These are phyloP conservation scores for Arthroderma sp. DNA, from an alignment of 2,329 filamentous ascomycete species.

Conservation along the genomic window DNA sequence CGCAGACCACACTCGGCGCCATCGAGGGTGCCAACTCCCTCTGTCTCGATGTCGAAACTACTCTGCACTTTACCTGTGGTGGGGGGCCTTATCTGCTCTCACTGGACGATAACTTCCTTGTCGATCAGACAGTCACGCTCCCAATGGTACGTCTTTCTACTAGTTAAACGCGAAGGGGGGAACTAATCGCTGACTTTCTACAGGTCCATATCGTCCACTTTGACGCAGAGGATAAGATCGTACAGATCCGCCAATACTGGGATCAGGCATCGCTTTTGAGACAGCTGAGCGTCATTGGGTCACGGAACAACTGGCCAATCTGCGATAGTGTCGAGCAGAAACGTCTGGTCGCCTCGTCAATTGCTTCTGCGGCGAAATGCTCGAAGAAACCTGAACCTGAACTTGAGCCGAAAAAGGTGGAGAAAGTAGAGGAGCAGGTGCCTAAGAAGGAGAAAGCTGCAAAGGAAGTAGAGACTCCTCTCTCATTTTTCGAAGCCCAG, in stretches of 20 bases:
- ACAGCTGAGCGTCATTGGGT: slow-evolving; percentile 86
- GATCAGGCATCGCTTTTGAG: slow-evolving; percentile 89
- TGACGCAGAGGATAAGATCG: slow-evolving; percentile 62
- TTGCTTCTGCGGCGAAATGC: slow-evolving; percentile 8
- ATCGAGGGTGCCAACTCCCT: slow-evolving; percentile 61
- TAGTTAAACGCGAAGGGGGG: neutral
- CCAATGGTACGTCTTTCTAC: slow-evolving; percentile 55
- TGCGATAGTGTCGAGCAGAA: slow-evolving; percentile 74
- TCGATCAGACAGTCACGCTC: slow-evolving; percentile 66
- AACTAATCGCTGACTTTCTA: neutral
- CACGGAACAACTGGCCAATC: slow-evolving; percentile 89
- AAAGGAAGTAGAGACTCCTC: slow-evolving; percentile 38
- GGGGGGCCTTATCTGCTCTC: slow-evolving; percentile 80
- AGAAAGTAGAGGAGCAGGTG: neutral
- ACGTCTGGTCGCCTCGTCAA: slow-evolving; percentile 54
- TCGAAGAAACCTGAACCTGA: neutral
- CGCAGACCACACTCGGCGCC: slow-evolving; percentile 60
- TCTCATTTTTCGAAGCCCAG: slow-evolving; percentile 60
- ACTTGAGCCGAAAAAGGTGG: slow-evolving; percentile 12
- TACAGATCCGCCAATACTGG: slow-evolving; percentile 83
- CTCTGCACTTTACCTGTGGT: slow-evolving; percentile 65
- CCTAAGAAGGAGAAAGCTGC: slow-evolving; percentile 24
- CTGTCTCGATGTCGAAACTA: slow-evolving; percentile 68
- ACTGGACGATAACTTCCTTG: slow-evolving; percentile 86
- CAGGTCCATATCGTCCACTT: slow-evolving; percentile 84